These are phyloP conservation scores for Stylosanthes scabra DNA, from an alignment of 331 rosid genomes.

Conservation along the genomic window DNA sequence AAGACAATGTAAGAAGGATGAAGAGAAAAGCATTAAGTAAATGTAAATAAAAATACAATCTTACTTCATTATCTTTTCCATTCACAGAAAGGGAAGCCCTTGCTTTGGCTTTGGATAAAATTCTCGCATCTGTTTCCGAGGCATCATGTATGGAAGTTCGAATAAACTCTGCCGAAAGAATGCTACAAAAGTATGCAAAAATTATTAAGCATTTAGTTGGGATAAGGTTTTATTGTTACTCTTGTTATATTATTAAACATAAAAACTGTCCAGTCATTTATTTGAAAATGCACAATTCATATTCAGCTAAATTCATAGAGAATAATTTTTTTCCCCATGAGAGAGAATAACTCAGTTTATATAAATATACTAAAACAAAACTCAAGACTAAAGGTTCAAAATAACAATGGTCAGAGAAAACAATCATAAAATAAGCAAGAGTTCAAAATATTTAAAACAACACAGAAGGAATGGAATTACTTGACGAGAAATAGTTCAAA, in stretches of 20 bases:
- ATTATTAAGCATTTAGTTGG: conserved; percentile 38
- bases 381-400: conserved; percentile 8
- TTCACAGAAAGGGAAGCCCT: conserved; percentile 73
- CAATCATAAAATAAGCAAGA: conserved; percentile 6
- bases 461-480: conserved; percentile 14
- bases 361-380: conserved; percentile 19
- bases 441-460: conserved; percentile 25
- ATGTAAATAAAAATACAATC: conserved; percentile 36
- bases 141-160: conserved; percentile 81
- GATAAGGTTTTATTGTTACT: background rate
- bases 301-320: conserved; percentile 4
- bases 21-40: background rate
- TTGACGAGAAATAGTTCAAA: conserved; percentile 1
- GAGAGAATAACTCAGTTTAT: too few relatives aligned
- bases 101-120: conserved; percentile 83
- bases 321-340: too few relatives aligned
- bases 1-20: background rate
- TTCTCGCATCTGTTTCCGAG: conserved; percentile 66
- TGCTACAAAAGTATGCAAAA: conserved; percentile 76
- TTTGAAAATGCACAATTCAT: background rate
- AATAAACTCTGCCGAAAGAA: conserved; percentile 98
- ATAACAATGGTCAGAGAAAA: conserved; percentile 25
- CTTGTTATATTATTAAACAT: background rate
- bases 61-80: conserved; percentile 81
- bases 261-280: conserved; percentile 7